Evolutionary conservation across 1,284 basidiomycete species (phyloP).

Genomic region (Leccinum fuscescens): DNA sequence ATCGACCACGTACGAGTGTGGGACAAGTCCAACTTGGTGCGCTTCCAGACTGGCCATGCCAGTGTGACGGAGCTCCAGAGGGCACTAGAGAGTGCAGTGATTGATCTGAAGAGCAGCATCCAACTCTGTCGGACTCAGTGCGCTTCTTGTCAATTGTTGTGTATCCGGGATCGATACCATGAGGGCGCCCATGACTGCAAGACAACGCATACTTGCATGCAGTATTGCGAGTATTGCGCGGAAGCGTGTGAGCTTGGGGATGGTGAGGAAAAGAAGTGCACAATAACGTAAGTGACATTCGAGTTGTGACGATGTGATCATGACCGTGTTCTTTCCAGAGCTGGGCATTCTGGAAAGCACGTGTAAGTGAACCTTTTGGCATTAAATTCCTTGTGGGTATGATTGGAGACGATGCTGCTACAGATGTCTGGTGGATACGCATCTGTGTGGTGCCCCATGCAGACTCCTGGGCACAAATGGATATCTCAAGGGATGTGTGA

Average conservation of each 20-base stretch:
- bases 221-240: slow-evolving; percentile 43
- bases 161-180: slow-evolving; percentile 46
- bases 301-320: not conserved
- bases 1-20: slow-evolving; percentile 47
- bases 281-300: slow-evolving; percentile 40
- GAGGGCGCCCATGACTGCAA: slow-evolving; percentile 45
- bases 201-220: slow-evolving; percentile 46
- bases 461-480: slow-evolving; percentile 41
- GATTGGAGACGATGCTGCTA: not conserved
- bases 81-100: slow-evolving; percentile 38
- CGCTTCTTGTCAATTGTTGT: slow-evolving; percentile 44
- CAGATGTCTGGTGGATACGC: slow-evolving; percentile 47
- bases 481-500: slow-evolving; percentile 47
- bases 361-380: slow-evolving; percentile 37
- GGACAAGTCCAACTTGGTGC: slow-evolving; percentile 46
- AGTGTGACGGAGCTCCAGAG: slow-evolving; percentile 47
- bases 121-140: slow-evolving; percentile 51
- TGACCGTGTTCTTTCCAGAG: slow-evolving; percentile 34
- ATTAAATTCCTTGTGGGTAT: not conserved
- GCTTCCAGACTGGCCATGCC: slow-evolving; percentile 45
- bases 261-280: slow-evolving; percentile 32
- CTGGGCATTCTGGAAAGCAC: slow-evolving; percentile 54
- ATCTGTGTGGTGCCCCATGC: slow-evolving; percentile 48
- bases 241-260: slow-evolving; percentile 20
- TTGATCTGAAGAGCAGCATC: slow-evolving; percentile 45